Conservation (phyloP, 2,329 filamentous ascomycete species). For the Colletotrichum orbiculare region DNA sequence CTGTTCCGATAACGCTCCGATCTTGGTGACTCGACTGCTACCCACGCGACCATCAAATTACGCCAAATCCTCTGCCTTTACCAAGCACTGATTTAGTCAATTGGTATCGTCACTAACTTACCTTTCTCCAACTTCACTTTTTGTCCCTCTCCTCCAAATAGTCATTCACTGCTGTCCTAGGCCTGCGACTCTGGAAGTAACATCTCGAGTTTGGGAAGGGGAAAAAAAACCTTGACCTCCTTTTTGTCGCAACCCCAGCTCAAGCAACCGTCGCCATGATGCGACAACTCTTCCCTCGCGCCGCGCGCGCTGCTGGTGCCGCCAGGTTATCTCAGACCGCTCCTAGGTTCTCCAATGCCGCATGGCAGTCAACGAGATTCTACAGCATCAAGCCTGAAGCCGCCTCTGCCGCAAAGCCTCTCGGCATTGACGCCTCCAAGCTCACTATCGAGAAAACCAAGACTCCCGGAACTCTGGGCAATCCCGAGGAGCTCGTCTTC, state of each 20-base stretch:
- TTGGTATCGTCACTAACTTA: slow-evolving; percentile 12
- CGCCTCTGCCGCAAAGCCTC: slow-evolving; percentile 63
- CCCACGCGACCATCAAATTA: slow-evolving; percentile 26
- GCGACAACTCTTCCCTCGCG: slow-evolving; percentile 56
- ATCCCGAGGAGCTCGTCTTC: slow-evolving; percentile 87
- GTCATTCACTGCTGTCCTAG: slow-evolving; percentile 1
- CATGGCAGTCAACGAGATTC: slow-evolving; percentile 50
- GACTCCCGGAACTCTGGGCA: slow-evolving; percentile 78
- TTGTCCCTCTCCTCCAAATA: background rate
- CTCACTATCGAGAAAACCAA: slow-evolving; percentile 80
- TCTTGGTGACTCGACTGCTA: slow-evolving; percentile 27
- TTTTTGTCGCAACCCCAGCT: background rate
- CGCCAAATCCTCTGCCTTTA: slow-evolving; percentile 22
- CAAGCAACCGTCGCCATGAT: slow-evolving; percentile 51
- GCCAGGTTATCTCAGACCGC: slow-evolving; percentile 39
- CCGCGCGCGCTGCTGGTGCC: slow-evolving; percentile 48
- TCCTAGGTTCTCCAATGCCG: slow-evolving; percentile 44
- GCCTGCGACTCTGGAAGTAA: background rate
- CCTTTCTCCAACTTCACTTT: slow-evolving; percentile 5
- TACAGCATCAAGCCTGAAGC: slow-evolving; percentile 66
- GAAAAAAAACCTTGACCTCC: slow-evolving; percentile 1
- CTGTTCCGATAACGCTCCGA: slow-evolving; percentile 45
- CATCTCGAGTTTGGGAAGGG: background rate
- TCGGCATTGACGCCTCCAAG: slow-evolving; percentile 80
- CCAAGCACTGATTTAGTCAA: slow-evolving; percentile 31